Conservation (phyloP, 2,329 filamentous ascomycete species). For the Fusarium pseudocircinatum region DNA sequence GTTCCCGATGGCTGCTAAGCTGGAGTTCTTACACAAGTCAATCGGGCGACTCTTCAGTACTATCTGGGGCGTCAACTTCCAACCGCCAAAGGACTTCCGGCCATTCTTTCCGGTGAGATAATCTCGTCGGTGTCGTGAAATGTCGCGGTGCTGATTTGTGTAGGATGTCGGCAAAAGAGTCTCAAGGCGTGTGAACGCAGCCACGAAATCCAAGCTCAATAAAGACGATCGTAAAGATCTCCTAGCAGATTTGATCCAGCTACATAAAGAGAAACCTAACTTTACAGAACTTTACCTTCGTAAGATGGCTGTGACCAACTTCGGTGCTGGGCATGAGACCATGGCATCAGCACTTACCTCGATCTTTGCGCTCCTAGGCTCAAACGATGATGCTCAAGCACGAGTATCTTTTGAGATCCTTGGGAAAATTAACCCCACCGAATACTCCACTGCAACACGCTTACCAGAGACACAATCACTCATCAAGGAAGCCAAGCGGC, state of each 20-base stretch:
- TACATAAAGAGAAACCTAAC: conserved; percentile 56
- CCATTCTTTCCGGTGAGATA: conserved; percentile 60
- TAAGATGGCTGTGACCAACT: conserved; percentile 64
- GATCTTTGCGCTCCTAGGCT: conserved; percentile 57
- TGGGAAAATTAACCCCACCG: background rate
- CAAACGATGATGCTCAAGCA: conserved; percentile 47
- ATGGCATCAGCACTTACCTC: conserved; percentile 63
- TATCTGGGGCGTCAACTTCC: conserved; percentile 57
- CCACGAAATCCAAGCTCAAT: conserved; percentile 41
- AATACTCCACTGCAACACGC: conserved; percentile 36
- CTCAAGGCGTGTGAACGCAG: conserved; percentile 47
- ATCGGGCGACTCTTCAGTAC: conserved; percentile 53
- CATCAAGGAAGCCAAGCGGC: conserved; percentile 61
- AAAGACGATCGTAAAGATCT: conserved; percentile 53
- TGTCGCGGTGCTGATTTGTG: background rate
- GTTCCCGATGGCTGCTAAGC: conserved; percentile 55
- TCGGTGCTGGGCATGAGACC: conserved; percentile 65
- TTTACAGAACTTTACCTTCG: conserved; percentile 60
- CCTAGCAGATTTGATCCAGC: conserved; percentile 56
- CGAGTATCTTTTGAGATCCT: conserved; percentile 49
- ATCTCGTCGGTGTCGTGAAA: fast-evolving
- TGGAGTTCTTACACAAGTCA: conserved; percentile 50
- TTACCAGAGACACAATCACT: conserved; percentile 55
- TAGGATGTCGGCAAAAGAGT: conserved; percentile 51
- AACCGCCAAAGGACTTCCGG: conserved; percentile 54